Evolutionary conservation across 163 green algal genomes (phyloP).

Genomic region (Scenedesmus sp.): DNA sequence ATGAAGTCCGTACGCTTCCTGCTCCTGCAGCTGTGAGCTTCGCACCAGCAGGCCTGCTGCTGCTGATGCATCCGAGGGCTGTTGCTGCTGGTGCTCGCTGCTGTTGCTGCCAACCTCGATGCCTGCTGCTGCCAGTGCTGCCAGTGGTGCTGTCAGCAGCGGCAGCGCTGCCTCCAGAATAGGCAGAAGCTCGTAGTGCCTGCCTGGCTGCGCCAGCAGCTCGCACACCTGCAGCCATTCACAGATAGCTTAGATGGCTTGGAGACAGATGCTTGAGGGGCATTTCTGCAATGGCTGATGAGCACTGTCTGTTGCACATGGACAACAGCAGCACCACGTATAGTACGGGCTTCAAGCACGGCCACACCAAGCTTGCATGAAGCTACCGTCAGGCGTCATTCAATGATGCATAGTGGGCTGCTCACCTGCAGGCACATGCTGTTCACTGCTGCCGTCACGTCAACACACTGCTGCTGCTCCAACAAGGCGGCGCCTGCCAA

Average conservation of each 20-base stretch:
- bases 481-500: background rate
- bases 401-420: background rate
- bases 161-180: constrained; percentile 60
- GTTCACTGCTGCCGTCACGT: constrained; percentile 33
- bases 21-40: background rate
- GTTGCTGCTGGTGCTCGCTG: background rate
- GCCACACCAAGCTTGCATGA: too few relatives aligned
- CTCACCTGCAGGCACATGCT: constrained; percentile 31
- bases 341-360: too few relatives aligned
- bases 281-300: too few relatives aligned
- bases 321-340: too few relatives aligned
- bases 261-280: too few relatives aligned
- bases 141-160: constrained; percentile 53
- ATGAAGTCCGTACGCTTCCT: background rate
- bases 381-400: too few relatives aligned
- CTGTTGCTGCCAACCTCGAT: background rate
- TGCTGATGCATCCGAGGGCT: background rate
- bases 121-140: background rate
- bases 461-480: constrained; percentile 23
- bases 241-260: too few relatives aligned
- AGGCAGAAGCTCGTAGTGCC: constrained; percentile 57
- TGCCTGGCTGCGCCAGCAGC: constrained; percentile 41
- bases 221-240: constrained; percentile 45
- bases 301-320: too few relatives aligned
- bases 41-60: constrained; percentile 17